A percentile compares a stretch with the other conserved stretches of the same genome.
Conservation (phyloP, 2,329 filamentous ascomycete genomes). For the Exophiala oligosperma region DNA sequence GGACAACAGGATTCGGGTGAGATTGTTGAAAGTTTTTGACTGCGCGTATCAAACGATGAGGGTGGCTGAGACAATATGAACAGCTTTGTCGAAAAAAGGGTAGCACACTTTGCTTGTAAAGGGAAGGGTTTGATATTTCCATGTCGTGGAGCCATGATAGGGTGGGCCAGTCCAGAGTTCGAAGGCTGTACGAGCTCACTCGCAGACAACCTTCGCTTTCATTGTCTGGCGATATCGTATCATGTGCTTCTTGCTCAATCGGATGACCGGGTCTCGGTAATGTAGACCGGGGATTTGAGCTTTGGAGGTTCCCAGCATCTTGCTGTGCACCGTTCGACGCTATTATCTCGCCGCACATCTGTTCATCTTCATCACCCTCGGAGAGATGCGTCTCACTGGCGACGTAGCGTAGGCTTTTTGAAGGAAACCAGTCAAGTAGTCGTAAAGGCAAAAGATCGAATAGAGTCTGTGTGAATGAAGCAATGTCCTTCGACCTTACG, state of each 20-base stretch:
- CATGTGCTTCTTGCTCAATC: background rate
- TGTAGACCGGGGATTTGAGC: too few species aligned
- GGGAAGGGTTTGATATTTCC: background rate
- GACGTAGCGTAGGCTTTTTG: too few species aligned
- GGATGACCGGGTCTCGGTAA: background rate
- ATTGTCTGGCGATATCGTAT: background rate
- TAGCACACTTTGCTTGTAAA: conserved; percentile 18
- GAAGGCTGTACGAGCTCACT: conserved; percentile 8
- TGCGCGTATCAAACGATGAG: conserved; percentile 42
- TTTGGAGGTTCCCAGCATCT: too few species aligned
- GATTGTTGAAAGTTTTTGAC: conserved; percentile 32
- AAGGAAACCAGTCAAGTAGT: conserved; percentile 48
- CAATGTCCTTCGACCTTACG: conserved; percentile 48
- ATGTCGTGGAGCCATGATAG: conserved; percentile 13
- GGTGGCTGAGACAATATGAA: conserved; percentile 44
- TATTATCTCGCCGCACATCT: too few species aligned
- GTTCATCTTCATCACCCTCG: background rate
- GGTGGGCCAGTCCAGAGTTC: conserved; percentile 13
- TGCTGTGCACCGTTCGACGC: too few species aligned
- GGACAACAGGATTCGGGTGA: background rate
- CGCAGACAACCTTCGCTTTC: background rate
- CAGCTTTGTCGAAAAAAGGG: conserved; percentile 47
- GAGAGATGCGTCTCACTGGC: background rate
- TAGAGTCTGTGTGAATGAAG: conserved; percentile 62
- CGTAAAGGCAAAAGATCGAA: conserved; percentile 49